Base-by-base conservation (phyloP, 768 basidiomycete genomes). In the Termitomyces sp. region DNA sequence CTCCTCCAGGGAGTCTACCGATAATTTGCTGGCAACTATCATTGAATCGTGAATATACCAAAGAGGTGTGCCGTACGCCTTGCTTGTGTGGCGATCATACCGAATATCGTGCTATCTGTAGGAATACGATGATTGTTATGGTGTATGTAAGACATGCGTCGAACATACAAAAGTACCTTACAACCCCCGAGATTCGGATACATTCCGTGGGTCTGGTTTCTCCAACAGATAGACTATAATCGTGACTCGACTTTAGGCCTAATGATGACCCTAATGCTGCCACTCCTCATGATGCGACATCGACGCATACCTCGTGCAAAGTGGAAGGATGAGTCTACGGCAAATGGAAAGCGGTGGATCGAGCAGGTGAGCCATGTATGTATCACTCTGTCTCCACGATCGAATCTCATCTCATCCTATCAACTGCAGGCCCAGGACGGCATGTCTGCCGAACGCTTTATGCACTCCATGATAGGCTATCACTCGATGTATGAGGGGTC, bases 221-320 rank as follows among this genome's bases (percentile, higher is more conserved):
- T 44, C 20, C 4, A 30, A 9, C 41, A 14, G 20, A 18, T 8
- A 11, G 41, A 14, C n/a, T n/a, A 24, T 5, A 24, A 44, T 22
- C 11, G 16, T 22, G 30, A 33, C 30, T 32, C 9, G 24, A 56
- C 52, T 43, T 41, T 33, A 91, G 90, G 88, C 22, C 80, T 82
- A 66, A 73, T 88, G 63, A 84, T 92, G 68, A 84, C 85, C 18
- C 78, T 86, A 62, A 86, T 91, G 76, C 72, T 92, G 10, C 90
- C 90, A 0, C 74, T 91, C 13, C 83, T 91, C 63, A 90, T 92
- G 90, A 91, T 91, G 90, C 75, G 89, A 16, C 90, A 91, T 68
- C 78, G 89, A 55, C 83, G 90, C 40, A 87, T 91, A 70, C 87
- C 90, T 1, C 77, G 89, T 20, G 72, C 84, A 13, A 85, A 86